These are phyloP conservation scores for Aaosphaeria pasadenensis DNA, from an alignment of 2,329 filamentous ascomycete genomes.

Conservation along the genomic window DNA sequence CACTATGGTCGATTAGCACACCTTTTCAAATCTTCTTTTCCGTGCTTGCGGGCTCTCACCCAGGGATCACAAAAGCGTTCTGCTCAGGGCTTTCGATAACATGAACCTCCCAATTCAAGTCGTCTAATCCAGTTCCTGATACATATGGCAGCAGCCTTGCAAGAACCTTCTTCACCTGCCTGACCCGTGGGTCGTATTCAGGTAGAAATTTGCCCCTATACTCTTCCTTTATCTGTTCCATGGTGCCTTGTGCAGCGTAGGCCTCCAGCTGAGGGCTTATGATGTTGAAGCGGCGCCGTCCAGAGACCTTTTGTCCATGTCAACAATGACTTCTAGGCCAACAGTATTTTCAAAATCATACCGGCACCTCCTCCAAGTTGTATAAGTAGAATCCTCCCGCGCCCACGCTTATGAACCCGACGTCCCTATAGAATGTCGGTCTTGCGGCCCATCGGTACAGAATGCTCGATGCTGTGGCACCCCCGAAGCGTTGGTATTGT, in stretches of 20 bases:
- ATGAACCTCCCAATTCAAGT: constrained; percentile 63
- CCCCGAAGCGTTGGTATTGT: constrained; percentile 29
- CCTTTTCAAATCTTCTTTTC: background rate
- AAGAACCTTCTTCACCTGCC: constrained; percentile 63
- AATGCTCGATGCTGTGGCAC: constrained; percentile 9
- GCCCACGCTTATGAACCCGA: constrained; percentile 41
- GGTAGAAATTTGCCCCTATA: constrained; percentile 57
- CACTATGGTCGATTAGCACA: constrained; percentile 38
- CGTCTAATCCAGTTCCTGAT: constrained; percentile 44
- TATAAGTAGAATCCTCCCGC: constrained; percentile 60
- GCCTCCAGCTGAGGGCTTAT: constrained; percentile 56
- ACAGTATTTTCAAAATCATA: constrained; percentile 14
- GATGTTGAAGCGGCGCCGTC: constrained; percentile 71
- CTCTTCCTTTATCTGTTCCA: constrained; percentile 55
- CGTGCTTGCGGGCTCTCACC: constrained; percentile 25
- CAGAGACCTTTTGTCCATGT: constrained; percentile 51
- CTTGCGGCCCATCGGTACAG: constrained; percentile 40
- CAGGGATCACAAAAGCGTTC: constrained; percentile 77
- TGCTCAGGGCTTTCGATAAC: constrained; percentile 68
- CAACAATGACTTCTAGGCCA: background rate
- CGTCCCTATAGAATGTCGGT: constrained; percentile 48
- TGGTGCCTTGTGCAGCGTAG: constrained; percentile 52
- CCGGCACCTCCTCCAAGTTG: constrained; percentile 70
- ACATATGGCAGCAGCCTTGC: constrained; percentile 64
- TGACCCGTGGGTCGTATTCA: constrained; percentile 56